Percentiles rank a stretch among this genome's conserved stretches.
Conservation (phyloP, 139 green algal species). For the Chlorella ohadii region DNA sequence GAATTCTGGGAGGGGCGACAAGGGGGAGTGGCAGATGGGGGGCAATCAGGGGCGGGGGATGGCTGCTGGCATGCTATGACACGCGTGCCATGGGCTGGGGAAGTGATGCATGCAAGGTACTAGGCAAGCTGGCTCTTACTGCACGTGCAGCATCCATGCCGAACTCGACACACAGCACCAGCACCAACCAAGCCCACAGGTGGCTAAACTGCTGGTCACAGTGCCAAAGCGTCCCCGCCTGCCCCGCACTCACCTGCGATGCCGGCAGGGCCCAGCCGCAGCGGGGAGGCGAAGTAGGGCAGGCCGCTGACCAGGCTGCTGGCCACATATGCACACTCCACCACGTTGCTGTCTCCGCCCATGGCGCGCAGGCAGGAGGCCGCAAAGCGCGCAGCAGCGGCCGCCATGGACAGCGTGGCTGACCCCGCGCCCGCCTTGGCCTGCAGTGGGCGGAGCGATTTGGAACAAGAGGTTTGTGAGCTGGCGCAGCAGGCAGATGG, state of each 20-base stretch:
- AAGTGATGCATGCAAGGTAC: no score
- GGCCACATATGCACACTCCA: constrained; percentile 87
- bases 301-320: constrained; percentile 54
- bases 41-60: no score
- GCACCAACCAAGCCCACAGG: no score
- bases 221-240: no score
- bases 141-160: no score
- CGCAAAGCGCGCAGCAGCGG: constrained; percentile 85
- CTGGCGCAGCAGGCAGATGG: neutral
- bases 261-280: constrained; percentile 79
- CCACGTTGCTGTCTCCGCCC: constrained; percentile 70
- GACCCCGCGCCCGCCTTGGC: constrained; percentile 83
- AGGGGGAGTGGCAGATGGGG: neutral
- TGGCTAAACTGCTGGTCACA: no score
- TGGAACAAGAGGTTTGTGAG: neutral
- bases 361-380: constrained; percentile 78
- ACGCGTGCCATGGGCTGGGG: no score
- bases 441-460: neutral
- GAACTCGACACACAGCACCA: no score
- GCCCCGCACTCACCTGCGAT: constrained; percentile 56
- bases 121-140: no score
- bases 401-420: constrained; percentile 97
- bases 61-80: no score
- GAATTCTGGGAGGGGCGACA: constrained; percentile 54
- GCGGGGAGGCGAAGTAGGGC: constrained; percentile 79